Conservation (phyloP, 2,329 filamentous ascomycete species). For the Laburnicola sp. region DNA sequence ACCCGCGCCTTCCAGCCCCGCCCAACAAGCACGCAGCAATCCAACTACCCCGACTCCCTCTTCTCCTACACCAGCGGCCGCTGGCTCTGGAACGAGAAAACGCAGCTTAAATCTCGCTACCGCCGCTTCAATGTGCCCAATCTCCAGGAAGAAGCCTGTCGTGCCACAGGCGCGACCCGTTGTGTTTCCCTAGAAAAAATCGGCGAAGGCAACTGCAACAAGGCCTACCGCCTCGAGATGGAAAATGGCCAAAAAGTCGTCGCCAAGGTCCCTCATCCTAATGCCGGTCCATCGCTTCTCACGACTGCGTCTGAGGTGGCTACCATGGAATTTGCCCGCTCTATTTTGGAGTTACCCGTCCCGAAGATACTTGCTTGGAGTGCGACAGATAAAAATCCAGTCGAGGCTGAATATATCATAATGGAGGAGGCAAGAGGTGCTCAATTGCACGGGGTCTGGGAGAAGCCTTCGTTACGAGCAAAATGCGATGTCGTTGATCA, state of each 20-base stretch:
- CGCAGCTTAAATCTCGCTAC: slow-evolving; percentile 25
- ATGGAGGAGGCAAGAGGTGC: slow-evolving; percentile 36
- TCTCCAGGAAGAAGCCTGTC: slow-evolving; percentile 22
- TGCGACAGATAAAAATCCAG: slow-evolving; percentile 26
- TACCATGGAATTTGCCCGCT: slow-evolving; percentile 31
- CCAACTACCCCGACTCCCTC: too few species aligned
- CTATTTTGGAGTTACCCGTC: slow-evolving; percentile 27
- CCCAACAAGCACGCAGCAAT: too few species aligned
- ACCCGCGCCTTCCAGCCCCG: too few species aligned
- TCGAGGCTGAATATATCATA: slow-evolving; percentile 37
- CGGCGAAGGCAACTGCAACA: slow-evolving; percentile 29
- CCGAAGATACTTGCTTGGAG: slow-evolving; percentile 33
- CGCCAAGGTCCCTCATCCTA: slow-evolving; percentile 32
- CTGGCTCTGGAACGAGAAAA: slow-evolving; percentile 28
- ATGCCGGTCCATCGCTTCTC: slow-evolving; percentile 22
- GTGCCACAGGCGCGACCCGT: slow-evolving; percentile 16
- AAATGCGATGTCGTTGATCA: slow-evolving; percentile 28
- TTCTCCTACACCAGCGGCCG: slow-evolving; percentile 30
- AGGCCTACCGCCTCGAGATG: slow-evolving; percentile 23
- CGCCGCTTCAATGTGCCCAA: slow-evolving; percentile 21
- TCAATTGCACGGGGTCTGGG: slow-evolving; percentile 28
- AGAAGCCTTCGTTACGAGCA: slow-evolving; percentile 21
- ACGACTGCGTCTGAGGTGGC: slow-evolving; percentile 35
- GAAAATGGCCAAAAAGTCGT: slow-evolving; percentile 26
- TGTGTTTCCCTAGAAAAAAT: slow-evolving; percentile 26